Conservation (phyloP, 345 rosid genomes). For the Populus pruinosa region DNA sequence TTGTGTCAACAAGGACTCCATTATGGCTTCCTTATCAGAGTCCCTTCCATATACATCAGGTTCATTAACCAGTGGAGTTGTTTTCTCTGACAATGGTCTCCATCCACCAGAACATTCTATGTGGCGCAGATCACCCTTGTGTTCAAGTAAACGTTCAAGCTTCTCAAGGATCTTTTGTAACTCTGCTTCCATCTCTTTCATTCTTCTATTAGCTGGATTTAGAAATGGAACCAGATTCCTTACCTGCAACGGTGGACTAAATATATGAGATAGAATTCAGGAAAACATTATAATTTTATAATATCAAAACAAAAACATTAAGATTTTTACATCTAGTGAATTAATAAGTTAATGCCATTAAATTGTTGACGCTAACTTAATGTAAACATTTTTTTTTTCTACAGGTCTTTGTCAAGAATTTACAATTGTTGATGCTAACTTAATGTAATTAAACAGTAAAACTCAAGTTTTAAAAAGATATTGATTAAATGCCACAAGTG, state of each 20-base stretch:
- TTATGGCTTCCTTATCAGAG: constrained; percentile 14
- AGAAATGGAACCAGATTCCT: not conserved
- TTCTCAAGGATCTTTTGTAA: constrained; percentile 4
- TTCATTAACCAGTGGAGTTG: constrained; percentile 2
- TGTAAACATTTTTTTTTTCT: too few relatives aligned
- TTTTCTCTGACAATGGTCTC: not conserved
- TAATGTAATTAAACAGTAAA: too few relatives aligned
- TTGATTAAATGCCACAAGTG: too few relatives aligned
- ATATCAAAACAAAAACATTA: too few relatives aligned
- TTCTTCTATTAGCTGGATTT: not conserved
- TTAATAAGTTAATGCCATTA: too few relatives aligned
- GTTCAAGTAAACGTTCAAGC: constrained; percentile 4
- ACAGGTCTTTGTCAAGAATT: too few relatives aligned
- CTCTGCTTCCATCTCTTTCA: not conserved
- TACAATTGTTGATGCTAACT: too few relatives aligned
- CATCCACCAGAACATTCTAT: not conserved
- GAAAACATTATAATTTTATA: too few relatives aligned
- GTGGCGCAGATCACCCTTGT: constrained; percentile 1
- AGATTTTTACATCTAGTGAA: too few relatives aligned
- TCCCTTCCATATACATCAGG: constrained; percentile 14
- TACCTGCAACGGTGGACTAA: not conserved
- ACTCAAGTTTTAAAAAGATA: too few relatives aligned
- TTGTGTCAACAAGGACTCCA: not conserved
- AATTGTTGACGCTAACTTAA: too few relatives aligned
- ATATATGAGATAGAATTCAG: not conserved